phyloP scores from a whole-genome alignment of 2,329 filamentous ascomycete species.

The Emergomyces orientalis region DNA sequence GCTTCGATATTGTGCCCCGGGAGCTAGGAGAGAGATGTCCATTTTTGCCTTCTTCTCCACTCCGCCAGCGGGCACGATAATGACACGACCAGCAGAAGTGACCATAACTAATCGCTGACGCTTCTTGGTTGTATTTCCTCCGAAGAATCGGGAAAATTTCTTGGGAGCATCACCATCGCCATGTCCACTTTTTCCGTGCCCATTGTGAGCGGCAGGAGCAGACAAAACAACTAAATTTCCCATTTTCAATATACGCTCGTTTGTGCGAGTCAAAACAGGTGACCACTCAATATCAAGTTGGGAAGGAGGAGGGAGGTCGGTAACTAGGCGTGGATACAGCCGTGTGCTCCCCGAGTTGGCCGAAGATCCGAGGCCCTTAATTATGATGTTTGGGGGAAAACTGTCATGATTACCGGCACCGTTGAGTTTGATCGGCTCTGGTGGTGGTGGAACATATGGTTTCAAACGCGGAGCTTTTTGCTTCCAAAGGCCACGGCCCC shows the following conservation, averaged over 20 bases:
- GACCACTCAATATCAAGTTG: slow-evolving; percentile 99
- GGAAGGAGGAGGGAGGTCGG: slow-evolving; percentile 89
- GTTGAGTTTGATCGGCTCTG: slow-evolving; percentile 71
- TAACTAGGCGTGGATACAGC: slow-evolving; percentile 72
- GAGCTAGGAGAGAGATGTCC: slow-evolving; percentile 72
- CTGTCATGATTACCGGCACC: slow-evolving; percentile 32
- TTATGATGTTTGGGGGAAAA: slow-evolving; percentile 35
- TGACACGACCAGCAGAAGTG: slow-evolving; percentile 79
- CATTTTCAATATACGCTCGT: slow-evolving; percentile 89
- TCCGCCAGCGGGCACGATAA: slow-evolving; percentile 81
- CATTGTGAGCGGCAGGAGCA: slow-evolving; percentile 64
- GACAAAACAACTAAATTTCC: slow-evolving; percentile 82
- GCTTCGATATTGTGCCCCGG: slow-evolving; percentile 68
- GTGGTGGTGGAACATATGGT: slow-evolving; percentile 66
- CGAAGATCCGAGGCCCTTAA: slow-evolving; percentile 29
- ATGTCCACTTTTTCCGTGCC: slow-evolving; percentile 56
- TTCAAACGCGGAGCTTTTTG: slow-evolving; percentile 80
- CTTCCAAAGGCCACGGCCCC: slow-evolving; percentile 80
- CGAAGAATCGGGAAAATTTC: slow-evolving; percentile 90
- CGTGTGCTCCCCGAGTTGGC: slow-evolving; percentile 44
- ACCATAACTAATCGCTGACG: slow-evolving; percentile 89
- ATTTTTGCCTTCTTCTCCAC: slow-evolving; percentile 94
- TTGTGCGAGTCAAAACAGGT: slow-evolving; percentile 78
- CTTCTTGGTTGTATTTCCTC: slow-evolving; percentile 83
- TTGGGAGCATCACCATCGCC: slow-evolving; percentile 60